A percentile compares a stretch with the other conserved stretches of the same genome.
These are phyloP conservation scores for Zopfochytrium polystomum DNA, from an alignment of 371 early-diverging fungal species.

Conservation along the genomic window DNA sequence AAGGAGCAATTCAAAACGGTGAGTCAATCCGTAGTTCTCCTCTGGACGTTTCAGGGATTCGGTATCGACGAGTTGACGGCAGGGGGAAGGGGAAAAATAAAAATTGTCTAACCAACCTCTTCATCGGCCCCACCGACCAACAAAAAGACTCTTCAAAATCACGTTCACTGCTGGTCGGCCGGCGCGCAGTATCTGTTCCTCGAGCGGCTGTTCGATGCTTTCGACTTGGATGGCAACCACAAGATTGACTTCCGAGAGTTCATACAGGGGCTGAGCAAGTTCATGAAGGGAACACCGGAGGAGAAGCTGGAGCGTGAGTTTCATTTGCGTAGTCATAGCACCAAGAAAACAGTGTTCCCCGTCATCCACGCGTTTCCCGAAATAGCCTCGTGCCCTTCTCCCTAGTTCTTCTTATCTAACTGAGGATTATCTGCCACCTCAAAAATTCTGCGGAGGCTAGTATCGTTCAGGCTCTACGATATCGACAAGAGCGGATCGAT, in stretches of 20 bases:
- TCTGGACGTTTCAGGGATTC: constrained; percentile 46
- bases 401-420: neutral
- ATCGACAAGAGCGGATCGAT: constrained; percentile 74
- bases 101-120: neutral
- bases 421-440: neutral
- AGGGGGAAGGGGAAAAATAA: constrained; percentile 29
- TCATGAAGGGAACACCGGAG: constrained; percentile 76
- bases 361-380: too few species aligned
- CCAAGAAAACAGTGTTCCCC: too few species aligned
- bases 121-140: neutral
- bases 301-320: constrained; percentile 73
- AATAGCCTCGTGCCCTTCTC: too few species aligned
- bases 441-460: too few species aligned
- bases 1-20: constrained; percentile 74
- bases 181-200: constrained; percentile 70
- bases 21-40: constrained; percentile 30
- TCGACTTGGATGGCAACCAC: constrained; percentile 68
- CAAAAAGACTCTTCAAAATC: constrained; percentile 34
- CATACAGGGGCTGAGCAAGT: constrained; percentile 71
- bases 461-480: constrained; percentile 81
- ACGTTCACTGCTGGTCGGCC: constrained; percentile 53
- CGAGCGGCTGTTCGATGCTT: constrained; percentile 75
- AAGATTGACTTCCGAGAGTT: constrained; percentile 74
- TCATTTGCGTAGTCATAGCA: neutral
- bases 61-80: too few species aligned